Conservation (phyloP, 768 basidiomycete species). For the Naematelia aurantialba region DNA sequence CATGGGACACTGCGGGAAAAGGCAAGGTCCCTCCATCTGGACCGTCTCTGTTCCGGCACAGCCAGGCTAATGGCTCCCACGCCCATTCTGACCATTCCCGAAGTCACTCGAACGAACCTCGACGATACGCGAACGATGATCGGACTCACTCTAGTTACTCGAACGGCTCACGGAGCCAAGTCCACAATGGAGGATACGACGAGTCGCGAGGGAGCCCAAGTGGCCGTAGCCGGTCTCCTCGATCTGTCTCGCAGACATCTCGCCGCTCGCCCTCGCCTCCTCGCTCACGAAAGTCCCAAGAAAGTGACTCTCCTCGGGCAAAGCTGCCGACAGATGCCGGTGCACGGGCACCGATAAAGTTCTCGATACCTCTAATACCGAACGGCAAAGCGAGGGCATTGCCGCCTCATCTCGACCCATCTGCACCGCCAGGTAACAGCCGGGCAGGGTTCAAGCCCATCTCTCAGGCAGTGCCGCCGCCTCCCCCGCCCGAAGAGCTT, state of each 20-base stretch:
- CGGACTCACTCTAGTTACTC: no score
- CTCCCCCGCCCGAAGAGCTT: background rate
- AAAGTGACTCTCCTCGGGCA: no score
- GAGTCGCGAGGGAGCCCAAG: no score
- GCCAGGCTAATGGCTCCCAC: background rate
- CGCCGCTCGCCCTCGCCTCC: background rate
- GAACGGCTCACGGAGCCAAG: no score
- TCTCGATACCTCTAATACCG: background rate
- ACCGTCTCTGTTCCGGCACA: background rate
- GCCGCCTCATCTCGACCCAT: background rate
- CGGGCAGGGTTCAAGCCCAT: background rate
- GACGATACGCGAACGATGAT: no score
- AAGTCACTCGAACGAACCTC: background rate
- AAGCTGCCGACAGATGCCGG: background rate
- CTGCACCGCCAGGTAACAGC: background rate
- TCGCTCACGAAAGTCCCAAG: background rate
- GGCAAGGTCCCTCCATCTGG: background rate
- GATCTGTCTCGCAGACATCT: background rate
- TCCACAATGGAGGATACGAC: no score
- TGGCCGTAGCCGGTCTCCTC: no score
- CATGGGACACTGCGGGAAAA: background rate
- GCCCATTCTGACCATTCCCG: background rate
- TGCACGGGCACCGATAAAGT: background rate
- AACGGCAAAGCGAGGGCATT: constrained; percentile 4
- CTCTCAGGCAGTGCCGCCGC: constrained; percentile 1